Evolutionary conservation across 2,329 filamentous ascomycete species (phyloP).

Genomic region (Tolypocladium tropicale): DNA sequence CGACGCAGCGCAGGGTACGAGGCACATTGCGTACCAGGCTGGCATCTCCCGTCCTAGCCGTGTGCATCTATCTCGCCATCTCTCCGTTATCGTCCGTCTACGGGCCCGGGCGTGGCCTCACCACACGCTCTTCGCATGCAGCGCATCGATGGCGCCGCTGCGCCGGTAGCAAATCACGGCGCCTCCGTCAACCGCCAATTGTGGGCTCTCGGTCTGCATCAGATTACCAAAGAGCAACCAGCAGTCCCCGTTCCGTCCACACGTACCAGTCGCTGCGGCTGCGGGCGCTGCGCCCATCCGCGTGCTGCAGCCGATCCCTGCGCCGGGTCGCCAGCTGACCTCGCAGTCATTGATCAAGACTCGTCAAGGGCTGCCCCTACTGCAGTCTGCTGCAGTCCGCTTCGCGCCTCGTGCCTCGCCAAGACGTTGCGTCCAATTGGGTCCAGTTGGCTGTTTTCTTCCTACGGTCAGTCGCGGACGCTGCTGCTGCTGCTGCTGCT

Average conservation of each 20-base stretch:
- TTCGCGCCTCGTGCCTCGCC: not conserved
- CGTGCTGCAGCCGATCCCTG: not conserved
- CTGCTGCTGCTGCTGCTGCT: too few species aligned
- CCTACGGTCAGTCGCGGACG: too few species aligned
- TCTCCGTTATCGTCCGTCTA: not conserved
- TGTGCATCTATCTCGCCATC: not conserved
- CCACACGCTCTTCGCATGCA: not conserved
- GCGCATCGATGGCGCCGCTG: slow-evolving; percentile 1
- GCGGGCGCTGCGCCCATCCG: not conserved
- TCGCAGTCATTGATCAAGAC: too few species aligned
- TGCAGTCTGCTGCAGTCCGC: not conserved
- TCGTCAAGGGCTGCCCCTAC: not conserved
- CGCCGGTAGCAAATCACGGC: slow-evolving; percentile 1
- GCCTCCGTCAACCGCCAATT: not conserved
- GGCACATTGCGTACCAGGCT: not conserved
- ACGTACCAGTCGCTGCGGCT: not conserved
- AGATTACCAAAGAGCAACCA: not conserved
- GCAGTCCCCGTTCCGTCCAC: too few species aligned
- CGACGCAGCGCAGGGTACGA: not conserved
- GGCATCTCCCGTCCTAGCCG: not conserved
- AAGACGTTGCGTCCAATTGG: not conserved
- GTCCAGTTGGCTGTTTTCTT: too few species aligned
- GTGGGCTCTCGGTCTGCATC: not conserved
- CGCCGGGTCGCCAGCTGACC: not conserved
- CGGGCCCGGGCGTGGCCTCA: not conserved